phyloP scores from a whole-genome alignment of 495 filamentous ascomycete genomes.

The Extremus antarcticus region DNA sequence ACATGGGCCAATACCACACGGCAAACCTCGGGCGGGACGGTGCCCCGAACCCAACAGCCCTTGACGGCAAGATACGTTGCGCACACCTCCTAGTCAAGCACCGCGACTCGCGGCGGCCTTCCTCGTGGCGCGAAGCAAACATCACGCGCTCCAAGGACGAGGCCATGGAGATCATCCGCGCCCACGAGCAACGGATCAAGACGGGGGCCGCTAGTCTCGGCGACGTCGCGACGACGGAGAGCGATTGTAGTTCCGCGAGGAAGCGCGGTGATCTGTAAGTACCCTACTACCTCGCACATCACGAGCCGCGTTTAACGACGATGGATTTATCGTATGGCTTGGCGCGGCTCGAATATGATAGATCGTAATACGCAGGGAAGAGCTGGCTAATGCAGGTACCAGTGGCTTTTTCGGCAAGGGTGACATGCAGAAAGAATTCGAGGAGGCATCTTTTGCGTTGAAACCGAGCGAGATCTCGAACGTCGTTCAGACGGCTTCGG shows the following conservation, averaged over 20 bases:
- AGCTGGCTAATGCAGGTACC: slow-evolving; percentile 3
- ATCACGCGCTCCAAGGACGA: slow-evolving; percentile 85
- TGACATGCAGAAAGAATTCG: slow-evolving; percentile 99
- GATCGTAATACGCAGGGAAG: neutral
- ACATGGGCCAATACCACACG: slow-evolving; percentile 77
- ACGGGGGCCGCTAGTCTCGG: slow-evolving; percentile 55
- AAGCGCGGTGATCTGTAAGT: slow-evolving; percentile 84
- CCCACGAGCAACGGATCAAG: slow-evolving; percentile 62
- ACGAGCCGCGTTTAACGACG: neutral
- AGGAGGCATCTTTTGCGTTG: slow-evolving; percentile 82
- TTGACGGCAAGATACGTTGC: slow-evolving; percentile 79
- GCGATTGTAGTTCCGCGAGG: slow-evolving; percentile 86
- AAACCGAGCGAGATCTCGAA: slow-evolving; percentile 74
- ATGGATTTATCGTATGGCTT: neutral
- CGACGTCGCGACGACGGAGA: slow-evolving; percentile 76
- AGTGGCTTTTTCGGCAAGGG: slow-evolving; percentile 84
- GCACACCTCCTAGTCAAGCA: slow-evolving; percentile 93
- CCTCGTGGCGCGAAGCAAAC: slow-evolving; percentile 80
- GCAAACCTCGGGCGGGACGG: slow-evolving; percentile 41
- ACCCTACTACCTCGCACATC: neutral
- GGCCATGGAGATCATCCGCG: slow-evolving; percentile 63
- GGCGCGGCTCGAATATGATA: neutral
- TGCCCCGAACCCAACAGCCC: slow-evolving; percentile 25
- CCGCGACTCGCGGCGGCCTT: slow-evolving; percentile 68
- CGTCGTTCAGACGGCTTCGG: slow-evolving; percentile 85